Percentiles rank a stretch among this genome's conserved stretches.
Evolutionary conservation across 2,329 filamentous ascomycete genomes (phyloP).

Genomic region (Fusarium sacchari): DNA sequence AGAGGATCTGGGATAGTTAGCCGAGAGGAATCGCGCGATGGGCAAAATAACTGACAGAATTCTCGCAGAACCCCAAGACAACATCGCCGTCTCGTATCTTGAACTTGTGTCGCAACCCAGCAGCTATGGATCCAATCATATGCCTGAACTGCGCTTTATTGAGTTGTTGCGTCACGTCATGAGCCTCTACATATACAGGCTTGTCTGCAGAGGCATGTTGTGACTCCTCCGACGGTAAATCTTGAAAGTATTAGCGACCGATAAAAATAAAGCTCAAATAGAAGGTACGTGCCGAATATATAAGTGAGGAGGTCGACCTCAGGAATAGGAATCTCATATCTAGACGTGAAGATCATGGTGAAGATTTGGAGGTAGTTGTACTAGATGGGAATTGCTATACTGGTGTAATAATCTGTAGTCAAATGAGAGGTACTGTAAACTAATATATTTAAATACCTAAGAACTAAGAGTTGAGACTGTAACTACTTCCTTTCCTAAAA

Average conservation of each 20-base stretch:
- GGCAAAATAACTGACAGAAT: not conserved
- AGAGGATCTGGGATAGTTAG: not conserved
- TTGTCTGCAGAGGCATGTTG: not conserved
- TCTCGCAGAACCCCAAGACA: not conserved
- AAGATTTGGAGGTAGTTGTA: accelerated
- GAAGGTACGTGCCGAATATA: not conserved
- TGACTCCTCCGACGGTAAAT: not conserved
- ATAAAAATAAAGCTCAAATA: accelerated
- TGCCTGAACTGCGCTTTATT: not conserved
- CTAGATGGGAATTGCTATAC: accelerated
- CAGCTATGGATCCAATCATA: not conserved
- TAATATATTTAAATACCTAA: accelerated
- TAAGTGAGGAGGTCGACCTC: not conserved
- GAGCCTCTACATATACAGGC: not conserved
- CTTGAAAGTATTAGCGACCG: not conserved
- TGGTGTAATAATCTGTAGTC: accelerated
- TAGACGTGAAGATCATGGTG: not conserved
- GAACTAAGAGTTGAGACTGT: accelerated
- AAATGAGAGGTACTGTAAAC: accelerated
- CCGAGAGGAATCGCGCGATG: accelerated
- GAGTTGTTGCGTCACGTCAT: not conserved
- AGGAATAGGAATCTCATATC: not conserved
- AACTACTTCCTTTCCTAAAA: accelerated
- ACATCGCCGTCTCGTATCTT: not conserved
- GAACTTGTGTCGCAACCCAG: accelerated